Conservation (phyloP, 1,284 basidiomycete genomes). For the Microbotryomycetes sp. region DNA sequence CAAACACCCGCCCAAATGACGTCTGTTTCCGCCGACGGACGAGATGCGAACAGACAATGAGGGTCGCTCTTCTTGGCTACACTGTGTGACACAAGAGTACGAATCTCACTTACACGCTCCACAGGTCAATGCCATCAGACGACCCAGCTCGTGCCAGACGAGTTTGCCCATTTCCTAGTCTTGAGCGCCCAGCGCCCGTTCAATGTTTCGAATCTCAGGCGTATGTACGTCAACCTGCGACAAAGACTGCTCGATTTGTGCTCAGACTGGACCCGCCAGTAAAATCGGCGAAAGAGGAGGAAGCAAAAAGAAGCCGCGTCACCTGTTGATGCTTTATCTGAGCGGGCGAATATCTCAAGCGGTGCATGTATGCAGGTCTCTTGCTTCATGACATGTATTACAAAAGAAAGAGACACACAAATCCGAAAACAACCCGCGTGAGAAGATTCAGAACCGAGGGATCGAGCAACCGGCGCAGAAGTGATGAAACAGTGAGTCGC, state of each 20-base stretch:
- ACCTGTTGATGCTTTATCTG: no score
- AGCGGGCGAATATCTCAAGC: no score
- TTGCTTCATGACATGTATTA: no score
- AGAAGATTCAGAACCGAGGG: no score
- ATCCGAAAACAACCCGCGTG: no score
- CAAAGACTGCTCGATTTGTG: not conserved
- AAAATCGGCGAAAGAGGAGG: not conserved
- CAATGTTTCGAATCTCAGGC: not conserved
- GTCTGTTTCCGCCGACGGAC: slow-evolving; percentile 46
- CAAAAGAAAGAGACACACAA: no score
- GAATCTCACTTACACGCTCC: slow-evolving; percentile 55
- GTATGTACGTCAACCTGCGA: not conserved
- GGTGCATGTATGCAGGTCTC: no score
- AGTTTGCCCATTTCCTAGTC: slow-evolving; percentile 60
- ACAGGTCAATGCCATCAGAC: slow-evolving; percentile 62
- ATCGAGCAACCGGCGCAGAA: no score
- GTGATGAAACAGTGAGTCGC: no score
- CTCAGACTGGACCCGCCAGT: not conserved
- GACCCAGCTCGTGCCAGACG: slow-evolving; percentile 71
- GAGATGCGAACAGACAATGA: slow-evolving; percentile 22
- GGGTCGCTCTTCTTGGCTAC: no score
- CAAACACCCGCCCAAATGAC: slow-evolving; percentile 69
- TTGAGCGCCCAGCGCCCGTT: not conserved
- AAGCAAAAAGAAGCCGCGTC: no score
- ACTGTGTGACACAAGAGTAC: no score